Conservation (phyloP, 306 rosid species). For the Rosa chinensis region DNA sequence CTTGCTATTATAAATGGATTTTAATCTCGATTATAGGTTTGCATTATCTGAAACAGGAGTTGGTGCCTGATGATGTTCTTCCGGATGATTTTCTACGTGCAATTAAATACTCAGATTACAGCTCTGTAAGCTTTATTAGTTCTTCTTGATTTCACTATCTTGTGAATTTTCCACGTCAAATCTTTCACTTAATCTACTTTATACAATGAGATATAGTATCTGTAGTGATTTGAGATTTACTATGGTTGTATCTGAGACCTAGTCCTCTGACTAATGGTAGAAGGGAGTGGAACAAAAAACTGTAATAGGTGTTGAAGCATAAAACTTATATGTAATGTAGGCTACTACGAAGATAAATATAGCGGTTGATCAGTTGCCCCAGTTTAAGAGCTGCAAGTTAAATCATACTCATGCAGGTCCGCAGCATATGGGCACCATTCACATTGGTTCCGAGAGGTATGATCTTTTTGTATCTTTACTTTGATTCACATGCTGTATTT, state of each 20-base stretch:
- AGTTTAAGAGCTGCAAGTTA: slow-evolving; percentile 64
- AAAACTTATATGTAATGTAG: slow-evolving; percentile 33
- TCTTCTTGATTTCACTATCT: neutral
- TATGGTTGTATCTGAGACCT: slow-evolving; percentile 2
- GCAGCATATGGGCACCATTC: slow-evolving; percentile 87
- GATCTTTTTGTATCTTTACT: slow-evolving; percentile 12
- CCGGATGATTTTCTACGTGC: slow-evolving; percentile 69
- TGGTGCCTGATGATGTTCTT: slow-evolving; percentile 60
- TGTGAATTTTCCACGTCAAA: neutral
- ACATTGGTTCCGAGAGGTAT: slow-evolving; percentile 92
- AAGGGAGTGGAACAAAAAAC: neutral
- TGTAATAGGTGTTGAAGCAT: neutral
- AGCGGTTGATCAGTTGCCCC: slow-evolving; percentile 84
- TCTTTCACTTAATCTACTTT: neutral
- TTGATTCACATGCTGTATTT: neutral
- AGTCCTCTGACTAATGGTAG: neutral
- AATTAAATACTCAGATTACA: slow-evolving; percentile 75
- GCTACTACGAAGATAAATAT: slow-evolving; percentile 88
- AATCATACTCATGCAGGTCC: slow-evolving; percentile 64
- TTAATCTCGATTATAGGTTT: slow-evolving; percentile 29
- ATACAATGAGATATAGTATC: neutral
- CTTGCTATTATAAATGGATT: slow-evolving; percentile 10
- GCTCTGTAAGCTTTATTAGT: slow-evolving; percentile 64
- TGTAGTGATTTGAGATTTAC: neutral
- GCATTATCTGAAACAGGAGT: slow-evolving; percentile 57